A percentile compares a stretch with the other conserved stretches of the same genome.
phyloP scores from a whole-genome alignment of 106 monocot genomes.

The Acorus calamus region DNA sequence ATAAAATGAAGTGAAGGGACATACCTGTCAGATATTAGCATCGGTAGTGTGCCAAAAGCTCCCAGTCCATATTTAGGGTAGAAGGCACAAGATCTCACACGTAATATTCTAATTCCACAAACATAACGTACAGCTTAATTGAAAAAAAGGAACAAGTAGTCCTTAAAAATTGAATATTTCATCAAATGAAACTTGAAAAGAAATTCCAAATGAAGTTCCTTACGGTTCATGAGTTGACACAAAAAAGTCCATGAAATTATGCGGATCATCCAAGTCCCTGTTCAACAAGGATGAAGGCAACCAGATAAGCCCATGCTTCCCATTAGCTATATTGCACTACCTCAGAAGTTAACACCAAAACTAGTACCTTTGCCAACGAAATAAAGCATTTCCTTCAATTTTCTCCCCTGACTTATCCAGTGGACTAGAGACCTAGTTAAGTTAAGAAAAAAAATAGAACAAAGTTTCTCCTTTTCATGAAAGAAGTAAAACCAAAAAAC shows the following conservation, averaged over 20 bases:
- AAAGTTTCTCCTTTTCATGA: neutral
- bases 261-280: conserved; percentile 93
- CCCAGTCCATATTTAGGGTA: conserved; percentile 62
- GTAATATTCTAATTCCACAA: conserved; percentile 36
- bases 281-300: neutral
- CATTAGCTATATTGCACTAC: neutral
- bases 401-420: conserved; percentile 32
- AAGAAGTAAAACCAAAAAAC: neutral
- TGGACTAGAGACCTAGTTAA: conserved; percentile 44
- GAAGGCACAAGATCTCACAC: conserved; percentile 75
- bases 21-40: conserved; percentile 50
- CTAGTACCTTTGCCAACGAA: conserved; percentile 87
- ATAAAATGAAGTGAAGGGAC: neutral
- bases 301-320: neutral
- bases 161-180: conserved; percentile 4
- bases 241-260: conserved; percentile 80
- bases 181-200: neutral
- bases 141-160: neutral
- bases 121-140: neutral
- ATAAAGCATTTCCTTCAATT: conserved; percentile 71
- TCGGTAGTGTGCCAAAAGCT: conserved; percentile 65
- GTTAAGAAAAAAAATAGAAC: conserved; percentile 30
- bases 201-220: conserved; percentile 15
- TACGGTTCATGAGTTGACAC: conserved; percentile 76
- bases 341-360: neutral